phyloP scores from a whole-genome alignment of 2,329 filamentous ascomycete genomes.

The Xylariaceae sp. region DNA sequence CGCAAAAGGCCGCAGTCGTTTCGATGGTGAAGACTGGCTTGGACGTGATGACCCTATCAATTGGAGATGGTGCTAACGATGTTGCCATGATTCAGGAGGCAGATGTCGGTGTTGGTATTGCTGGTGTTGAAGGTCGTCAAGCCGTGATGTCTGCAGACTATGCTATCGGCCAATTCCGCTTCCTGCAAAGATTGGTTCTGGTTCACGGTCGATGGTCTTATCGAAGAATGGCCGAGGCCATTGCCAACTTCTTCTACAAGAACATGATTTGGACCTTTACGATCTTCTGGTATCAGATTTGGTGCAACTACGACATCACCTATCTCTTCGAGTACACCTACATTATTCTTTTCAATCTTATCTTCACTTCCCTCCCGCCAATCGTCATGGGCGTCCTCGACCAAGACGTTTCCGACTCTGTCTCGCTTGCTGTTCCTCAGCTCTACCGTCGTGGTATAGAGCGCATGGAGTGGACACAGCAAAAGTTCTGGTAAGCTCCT shows the following conservation, averaged over 20 bases:
- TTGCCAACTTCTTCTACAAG: constrained; percentile 99
- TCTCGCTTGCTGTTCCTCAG: constrained; percentile 90
- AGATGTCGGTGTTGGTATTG: constrained; percentile 93
- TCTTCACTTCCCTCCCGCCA: constrained; percentile 91
- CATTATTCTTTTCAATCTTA: constrained; percentile 92
- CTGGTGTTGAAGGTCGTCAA: constrained; percentile 85
- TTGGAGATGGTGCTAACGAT: constrained; percentile 92
- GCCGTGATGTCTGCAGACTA: constrained; percentile 96
- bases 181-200: constrained; percentile 75
- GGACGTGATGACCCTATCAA: constrained; percentile 91
- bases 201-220: constrained; percentile 98
- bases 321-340: constrained; percentile 98
- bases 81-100: constrained; percentile 98
- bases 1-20: constrained; percentile 96
- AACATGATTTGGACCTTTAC: constrained; percentile 97
- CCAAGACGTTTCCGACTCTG: constrained; percentile 90
- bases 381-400: constrained; percentile 95
- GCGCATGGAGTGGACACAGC: constrained; percentile 90
- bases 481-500: constrained; percentile 81
- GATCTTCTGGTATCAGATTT: constrained; percentile 97
- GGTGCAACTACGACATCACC: constrained; percentile 90
- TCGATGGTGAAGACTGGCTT: constrained; percentile 90
- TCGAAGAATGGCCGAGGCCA: constrained; percentile 82
- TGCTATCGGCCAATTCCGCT: constrained; percentile 90
- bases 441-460: constrained; percentile 95